phyloP scores from a whole-genome alignment of 2,329 filamentous ascomycete genomes.

The Sporothrix pallida region DNA sequence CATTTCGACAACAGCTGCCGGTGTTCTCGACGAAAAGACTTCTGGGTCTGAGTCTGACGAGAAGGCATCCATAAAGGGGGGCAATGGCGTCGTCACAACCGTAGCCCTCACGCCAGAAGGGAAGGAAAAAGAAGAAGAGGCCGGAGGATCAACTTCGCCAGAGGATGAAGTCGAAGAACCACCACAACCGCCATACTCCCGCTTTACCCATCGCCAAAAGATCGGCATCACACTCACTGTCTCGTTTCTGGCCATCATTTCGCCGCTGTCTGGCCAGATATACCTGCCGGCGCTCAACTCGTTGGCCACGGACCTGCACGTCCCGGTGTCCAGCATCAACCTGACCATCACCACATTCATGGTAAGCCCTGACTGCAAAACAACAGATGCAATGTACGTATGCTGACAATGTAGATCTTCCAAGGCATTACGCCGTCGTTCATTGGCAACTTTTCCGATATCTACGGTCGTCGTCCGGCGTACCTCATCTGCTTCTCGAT shows the following conservation, averaged over 20 bases:
- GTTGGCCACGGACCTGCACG: constrained; percentile 43
- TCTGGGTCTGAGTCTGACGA: constrained; percentile 12
- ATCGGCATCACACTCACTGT: constrained; percentile 36
- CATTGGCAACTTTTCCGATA: constrained; percentile 56
- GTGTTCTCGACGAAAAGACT: constrained; percentile 9
- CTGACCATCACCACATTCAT: constrained; percentile 52
- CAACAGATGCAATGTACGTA: too few species aligned
- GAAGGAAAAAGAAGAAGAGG: constrained; percentile 1
- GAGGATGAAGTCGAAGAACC: neutral
- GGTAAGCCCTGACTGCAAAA: constrained; percentile 37
- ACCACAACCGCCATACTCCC: constrained; percentile 29
- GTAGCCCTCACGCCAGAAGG: neutral
- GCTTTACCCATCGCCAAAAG: constrained; percentile 35
- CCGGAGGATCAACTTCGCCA: neutral
- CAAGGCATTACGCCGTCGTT: constrained; percentile 59
- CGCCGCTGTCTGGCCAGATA: constrained; percentile 35
- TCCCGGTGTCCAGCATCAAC: constrained; percentile 46
- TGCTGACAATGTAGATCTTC: constrained; percentile 46
- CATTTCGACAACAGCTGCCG: neutral
- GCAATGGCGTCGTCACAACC: neutral
- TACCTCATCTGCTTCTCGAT: constrained; percentile 55
- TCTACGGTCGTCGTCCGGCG: constrained; percentile 54
- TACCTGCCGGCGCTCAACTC: constrained; percentile 34
- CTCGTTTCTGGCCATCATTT: constrained; percentile 37
- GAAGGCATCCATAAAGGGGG: neutral